Conservation (phyloP, 2,329 filamentous ascomycete genomes). For the Fusarium sambucinum region DNA sequence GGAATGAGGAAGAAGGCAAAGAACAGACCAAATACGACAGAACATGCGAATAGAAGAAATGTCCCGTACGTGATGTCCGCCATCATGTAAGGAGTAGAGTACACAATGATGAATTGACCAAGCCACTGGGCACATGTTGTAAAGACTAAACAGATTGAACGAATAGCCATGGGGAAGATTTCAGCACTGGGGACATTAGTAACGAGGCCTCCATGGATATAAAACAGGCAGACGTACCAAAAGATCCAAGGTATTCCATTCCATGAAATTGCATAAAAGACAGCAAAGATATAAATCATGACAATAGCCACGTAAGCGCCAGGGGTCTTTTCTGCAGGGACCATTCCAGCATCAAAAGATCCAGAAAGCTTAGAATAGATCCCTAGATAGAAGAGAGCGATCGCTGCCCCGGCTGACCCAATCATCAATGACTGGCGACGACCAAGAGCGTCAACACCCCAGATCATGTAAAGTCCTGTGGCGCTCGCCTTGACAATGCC, state of each 20-base stretch:
- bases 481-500: conserved; percentile 9
- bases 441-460: conserved; percentile 11
- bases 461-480: conserved; percentile 9
- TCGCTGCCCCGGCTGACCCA: not conserved
- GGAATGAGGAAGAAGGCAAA: conserved; percentile 13
- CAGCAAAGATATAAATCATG: conserved; percentile 8
- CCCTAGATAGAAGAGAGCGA: not conserved
- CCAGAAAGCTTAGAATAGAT: conserved; percentile 1
- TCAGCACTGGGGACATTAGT: not conserved
- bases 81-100: conserved; percentile 20
- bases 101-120: conserved; percentile 6
- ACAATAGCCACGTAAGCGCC: conserved; percentile 11
- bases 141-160: conserved; percentile 2
- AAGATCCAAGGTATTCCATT: conserved; percentile 15
- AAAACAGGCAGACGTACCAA: not conserved
- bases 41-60: conserved; percentile 6
- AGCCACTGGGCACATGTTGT: conserved; percentile 12
- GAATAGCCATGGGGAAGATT: conserved; percentile 10
- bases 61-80: conserved; percentile 4
- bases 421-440: conserved; percentile 11
- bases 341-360: not conserved
- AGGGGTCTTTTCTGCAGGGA: not conserved
- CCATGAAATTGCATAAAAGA: conserved; percentile 15
- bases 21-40: conserved; percentile 4
- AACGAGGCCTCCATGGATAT: not conserved